Evolutionary conservation across 2,329 filamentous ascomycete species (phyloP), one percentile per base, ranked within the genome.

Genomic region (Colletotrichum lini): DNA sequence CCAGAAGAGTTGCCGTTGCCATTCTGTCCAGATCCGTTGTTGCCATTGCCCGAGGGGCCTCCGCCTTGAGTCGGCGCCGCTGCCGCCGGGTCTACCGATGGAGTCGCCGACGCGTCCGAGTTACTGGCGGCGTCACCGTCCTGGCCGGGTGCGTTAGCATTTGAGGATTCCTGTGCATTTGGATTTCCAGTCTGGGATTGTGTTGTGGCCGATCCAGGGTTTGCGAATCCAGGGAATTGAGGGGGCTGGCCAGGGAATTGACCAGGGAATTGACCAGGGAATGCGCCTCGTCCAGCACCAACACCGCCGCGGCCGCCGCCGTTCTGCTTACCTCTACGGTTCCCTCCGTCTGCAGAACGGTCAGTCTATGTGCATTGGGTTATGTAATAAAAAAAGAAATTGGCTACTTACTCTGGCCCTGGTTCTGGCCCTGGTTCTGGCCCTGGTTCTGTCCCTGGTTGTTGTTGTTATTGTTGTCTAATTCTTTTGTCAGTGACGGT

Each of bases 41-140:
- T 65, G 63, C 69, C 67, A 59, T 62, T 67, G 45, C 45, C 52
- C 35, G 42, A 71, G 54, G 66, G 58, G 44, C 57, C 67, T 62
- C 56, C 61, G 15, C 38, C 56, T 23, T 64, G 50, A 16, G n/a
- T 60, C 40, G 40, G 47, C 73, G 54, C 67, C 63, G 70, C 67
- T 68, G 58, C 63, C 69, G 66, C 56, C 59, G 66, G 47, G 66
- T 62, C 52, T 58, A 50, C 66, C 52, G 64, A 52, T n/a, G 66
- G 58, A 54, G 63, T 62, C 50, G 60, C 66, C 69, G 47, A 60
- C 18, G 56, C 21, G 42, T 26, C 53, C 26, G 64, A 26, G 15
- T 71, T 71, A 71, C 68, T 71, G 68, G 65, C 68, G 68, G 38
- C 65, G 58, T 52, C 69, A 58, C 65, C 68, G 52, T 42, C 69